phyloP scores from a whole-genome alignment of 2,329 filamentous ascomycete species.

The Microdochium bolleyi region DNA sequence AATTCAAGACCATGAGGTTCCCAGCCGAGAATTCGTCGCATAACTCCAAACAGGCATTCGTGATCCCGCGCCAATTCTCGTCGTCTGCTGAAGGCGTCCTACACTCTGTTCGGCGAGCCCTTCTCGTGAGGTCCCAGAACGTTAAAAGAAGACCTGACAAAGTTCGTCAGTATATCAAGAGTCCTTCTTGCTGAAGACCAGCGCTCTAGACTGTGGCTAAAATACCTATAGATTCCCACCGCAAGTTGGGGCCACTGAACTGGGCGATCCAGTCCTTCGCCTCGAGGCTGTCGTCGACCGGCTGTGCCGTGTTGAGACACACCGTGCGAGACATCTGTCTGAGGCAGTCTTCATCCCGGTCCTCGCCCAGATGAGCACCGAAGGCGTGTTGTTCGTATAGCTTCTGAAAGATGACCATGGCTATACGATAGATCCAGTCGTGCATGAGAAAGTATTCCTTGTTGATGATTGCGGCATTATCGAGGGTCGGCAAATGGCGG shows the following conservation, averaged over 20 bases:
- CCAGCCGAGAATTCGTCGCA: background rate
- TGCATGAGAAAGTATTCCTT: background rate
- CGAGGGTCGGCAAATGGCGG: background rate
- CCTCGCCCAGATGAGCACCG: constrained; percentile 2
- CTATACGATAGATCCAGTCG: background rate
- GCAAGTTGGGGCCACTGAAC: constrained; percentile 26
- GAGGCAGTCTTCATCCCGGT: constrained; percentile 18
- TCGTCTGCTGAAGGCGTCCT: background rate
- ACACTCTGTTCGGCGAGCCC: background rate
- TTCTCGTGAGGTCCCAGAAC: background rate
- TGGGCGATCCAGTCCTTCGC: constrained; percentile 28
- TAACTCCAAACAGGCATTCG: background rate
- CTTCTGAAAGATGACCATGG: background rate
- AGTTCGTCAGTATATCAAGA: no score
- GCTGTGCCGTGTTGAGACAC: constrained; percentile 26
- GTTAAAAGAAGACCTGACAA: constrained; percentile 19
- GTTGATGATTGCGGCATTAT: background rate
- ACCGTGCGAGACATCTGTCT: constrained; percentile 25
- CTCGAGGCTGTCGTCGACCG: constrained; percentile 23
- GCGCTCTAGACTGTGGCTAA: background rate
- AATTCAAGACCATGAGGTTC: background rate
- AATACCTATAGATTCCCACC: constrained; percentile 33
- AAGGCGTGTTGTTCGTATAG: background rate
- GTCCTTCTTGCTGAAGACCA: no score
- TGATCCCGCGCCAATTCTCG: background rate